Conservation (phyloP, 768 basidiomycete species). For the Phanerochaete carnosa region DNA sequence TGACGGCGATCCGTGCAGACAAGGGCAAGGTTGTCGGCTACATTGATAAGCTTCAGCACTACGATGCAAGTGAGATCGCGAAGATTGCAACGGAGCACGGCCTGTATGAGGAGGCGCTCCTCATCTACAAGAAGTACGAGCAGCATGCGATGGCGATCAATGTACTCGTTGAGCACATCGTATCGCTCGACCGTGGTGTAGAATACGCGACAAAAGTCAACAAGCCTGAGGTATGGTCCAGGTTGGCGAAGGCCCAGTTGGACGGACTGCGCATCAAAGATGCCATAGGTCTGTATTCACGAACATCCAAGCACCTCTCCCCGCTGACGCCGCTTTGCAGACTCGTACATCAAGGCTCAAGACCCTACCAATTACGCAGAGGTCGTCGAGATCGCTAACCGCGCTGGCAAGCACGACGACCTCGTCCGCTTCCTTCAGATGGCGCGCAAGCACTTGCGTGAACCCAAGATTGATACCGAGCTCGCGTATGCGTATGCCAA, state of each 20-base stretch:
- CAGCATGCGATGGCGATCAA: constrained; percentile 96
- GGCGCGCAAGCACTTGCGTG: constrained; percentile 95
- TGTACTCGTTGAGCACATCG: constrained; percentile 97
- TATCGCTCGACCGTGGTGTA: constrained; percentile 93
- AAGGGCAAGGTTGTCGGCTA: constrained; percentile 98
- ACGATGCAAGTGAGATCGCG: constrained; percentile 92
- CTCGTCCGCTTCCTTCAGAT: constrained; percentile 97
- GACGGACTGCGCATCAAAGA: constrained; percentile 98
- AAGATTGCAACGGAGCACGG: constrained; percentile 96
- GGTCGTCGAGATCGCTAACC: constrained; percentile 93
- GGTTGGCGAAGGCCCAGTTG: constrained; percentile 97
- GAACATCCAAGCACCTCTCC: neutral
- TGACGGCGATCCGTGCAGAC: constrained; percentile 96
- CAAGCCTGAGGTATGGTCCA: constrained; percentile 93
- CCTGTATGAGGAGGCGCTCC: constrained; percentile 92
- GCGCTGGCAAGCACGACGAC: constrained; percentile 89
- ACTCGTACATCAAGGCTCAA: constrained; percentile 97
- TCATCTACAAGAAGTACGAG: constrained; percentile 97
- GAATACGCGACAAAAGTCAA: constrained; percentile 97
- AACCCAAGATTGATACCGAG: constrained; percentile 98
- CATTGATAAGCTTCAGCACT: constrained; percentile 96
- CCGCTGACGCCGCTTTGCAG: constrained; percentile 33
- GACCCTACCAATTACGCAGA: constrained; percentile 93
- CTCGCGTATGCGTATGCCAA: constrained; percentile 98
- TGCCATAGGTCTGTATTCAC: constrained; percentile 71